Evolutionary conservation across 805 yeast genomes (phyloP).

Genomic region (Blastobotrys mokoenaii): DNA sequence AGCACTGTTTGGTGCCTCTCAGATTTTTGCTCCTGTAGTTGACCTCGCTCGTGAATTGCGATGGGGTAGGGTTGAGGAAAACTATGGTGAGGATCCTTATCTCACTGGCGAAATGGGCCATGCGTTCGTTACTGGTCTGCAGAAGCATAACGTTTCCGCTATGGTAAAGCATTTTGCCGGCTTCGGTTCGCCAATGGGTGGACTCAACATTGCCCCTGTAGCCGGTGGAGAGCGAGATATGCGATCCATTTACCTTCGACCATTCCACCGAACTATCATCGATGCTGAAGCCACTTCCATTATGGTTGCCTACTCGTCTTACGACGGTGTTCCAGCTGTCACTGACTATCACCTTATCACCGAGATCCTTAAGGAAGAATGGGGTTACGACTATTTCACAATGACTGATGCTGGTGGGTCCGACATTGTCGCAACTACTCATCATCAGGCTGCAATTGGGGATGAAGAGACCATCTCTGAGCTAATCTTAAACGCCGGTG

Average conservation of each 20-base stretch:
- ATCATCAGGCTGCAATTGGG: too few relatives aligned
- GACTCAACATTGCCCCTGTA: conserved; percentile 39
- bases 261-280: conserved; percentile 52
- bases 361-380: conserved; percentile 42
- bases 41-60: conserved; percentile 49
- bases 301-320: conserved; percentile 57
- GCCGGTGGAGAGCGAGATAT: conserved; percentile 39
- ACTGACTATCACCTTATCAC: conserved; percentile 37
- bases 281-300: conserved; percentile 43
- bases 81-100: conserved; percentile 54
- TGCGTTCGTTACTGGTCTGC: conserved; percentile 46
- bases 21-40: conserved; percentile 40
- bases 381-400: conserved; percentile 44
- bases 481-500: conserved; percentile 43
- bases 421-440: conserved; percentile 28
- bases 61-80: conserved; percentile 57
- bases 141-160: conserved; percentile 41
- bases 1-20: conserved; percentile 42
- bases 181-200: conserved; percentile 46
- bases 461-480: conserved; percentile 17
- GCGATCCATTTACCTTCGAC: conserved; percentile 54
- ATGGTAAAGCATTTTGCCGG: conserved; percentile 56
- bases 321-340: conserved; percentile 51
- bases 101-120: conserved; percentile 40
- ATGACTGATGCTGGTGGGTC: conserved; percentile 59